Conservation (phyloP, 306 rosid genomes). For the peach (Prunus persica) region DNA sequence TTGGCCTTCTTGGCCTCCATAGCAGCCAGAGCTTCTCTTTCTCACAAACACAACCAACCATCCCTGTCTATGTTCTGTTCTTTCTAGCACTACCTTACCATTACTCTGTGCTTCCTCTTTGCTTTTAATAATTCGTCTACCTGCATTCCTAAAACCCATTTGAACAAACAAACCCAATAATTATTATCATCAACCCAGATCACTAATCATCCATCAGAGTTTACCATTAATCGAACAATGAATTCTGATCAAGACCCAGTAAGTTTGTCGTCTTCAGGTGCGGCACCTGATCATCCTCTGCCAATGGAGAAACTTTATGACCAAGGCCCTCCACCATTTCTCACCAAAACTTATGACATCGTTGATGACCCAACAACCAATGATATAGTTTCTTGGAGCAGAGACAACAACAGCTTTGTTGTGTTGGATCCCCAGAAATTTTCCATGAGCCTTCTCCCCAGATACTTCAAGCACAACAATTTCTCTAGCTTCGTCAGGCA, state of each 20-base stretch:
- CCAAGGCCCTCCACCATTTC: slow-evolving; percentile 81
- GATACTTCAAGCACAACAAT: slow-evolving; percentile 86
- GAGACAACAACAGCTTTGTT: slow-evolving; percentile 72
- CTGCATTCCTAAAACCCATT: background rate
- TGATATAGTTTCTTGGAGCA: slow-evolving; percentile 76
- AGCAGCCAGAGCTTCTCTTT: background rate
- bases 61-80: too few relatives aligned
- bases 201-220: background rate
- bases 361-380: slow-evolving; percentile 69
- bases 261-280: background rate
- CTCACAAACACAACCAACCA: background rate
- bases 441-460: slow-evolving; percentile 64
- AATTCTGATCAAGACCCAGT: slow-evolving; percentile 14
- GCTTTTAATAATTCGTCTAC: background rate
- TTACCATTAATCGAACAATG: slow-evolving; percentile 24
- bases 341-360: slow-evolving; percentile 77
- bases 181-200: background rate
- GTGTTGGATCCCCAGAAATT: slow-evolving; percentile 83
- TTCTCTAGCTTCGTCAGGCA: slow-evolving; percentile 96
- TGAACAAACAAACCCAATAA: background rate
- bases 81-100: background rate
- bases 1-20: slow-evolving; percentile 2
- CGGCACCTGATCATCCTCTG: slow-evolving; percentile 31
- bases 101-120: background rate
- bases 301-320: slow-evolving; percentile 67